Percentiles rank a stretch among this genome's conserved stretches.
Evolutionary conservation across 2,329 filamentous ascomycete species (phyloP).

Genomic region (Ophiocordyceps camponoti-floridani): DNA sequence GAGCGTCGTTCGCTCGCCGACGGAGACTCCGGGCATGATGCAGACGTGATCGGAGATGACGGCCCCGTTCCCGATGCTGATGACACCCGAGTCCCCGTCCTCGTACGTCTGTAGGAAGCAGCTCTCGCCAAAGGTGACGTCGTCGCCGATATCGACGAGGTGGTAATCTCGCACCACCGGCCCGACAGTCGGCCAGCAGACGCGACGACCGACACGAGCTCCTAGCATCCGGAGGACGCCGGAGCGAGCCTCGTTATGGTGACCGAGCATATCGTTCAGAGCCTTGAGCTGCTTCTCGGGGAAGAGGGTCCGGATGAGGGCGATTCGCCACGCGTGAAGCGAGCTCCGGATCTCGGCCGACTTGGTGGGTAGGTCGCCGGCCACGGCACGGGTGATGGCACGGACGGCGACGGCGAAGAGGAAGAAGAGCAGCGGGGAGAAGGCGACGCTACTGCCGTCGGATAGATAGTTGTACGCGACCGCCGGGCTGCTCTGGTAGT

Average conservation of each 20-base stretch:
- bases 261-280: conserved; percentile 30
- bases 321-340: conserved; percentile 23
- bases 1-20: conserved; percentile 29
- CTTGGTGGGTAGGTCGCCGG: conserved; percentile 18
- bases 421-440: conserved; percentile 26
- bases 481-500: conserved; percentile 26
- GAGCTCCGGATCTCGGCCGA: conserved; percentile 12
- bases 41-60: conserved; percentile 39
- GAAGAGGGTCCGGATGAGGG: conserved; percentile 23
- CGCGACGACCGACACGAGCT: conserved; percentile 28
- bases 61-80: conserved; percentile 27
- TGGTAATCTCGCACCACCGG: conserved; percentile 34
- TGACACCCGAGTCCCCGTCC: conserved; percentile 24
- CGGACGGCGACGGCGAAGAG: conserved; percentile 21
- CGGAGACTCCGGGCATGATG: conserved; percentile 28
- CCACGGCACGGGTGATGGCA: conserved; percentile 17
- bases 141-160: conserved; percentile 33
- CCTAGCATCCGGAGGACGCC: conserved; percentile 29
- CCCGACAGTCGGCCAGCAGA: conserved; percentile 41
- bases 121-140: conserved; percentile 39
- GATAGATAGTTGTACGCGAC: conserved; percentile 32
- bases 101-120: conserved; percentile 35
- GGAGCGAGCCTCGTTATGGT: conserved; percentile 36
- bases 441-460: conserved; percentile 17
- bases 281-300: conserved; percentile 24